Evolutionary conservation across 23 red algal species (phyloP), one percentile per base, ranked within the genome.

Genomic region (Pyropia haitanensis): DNA sequence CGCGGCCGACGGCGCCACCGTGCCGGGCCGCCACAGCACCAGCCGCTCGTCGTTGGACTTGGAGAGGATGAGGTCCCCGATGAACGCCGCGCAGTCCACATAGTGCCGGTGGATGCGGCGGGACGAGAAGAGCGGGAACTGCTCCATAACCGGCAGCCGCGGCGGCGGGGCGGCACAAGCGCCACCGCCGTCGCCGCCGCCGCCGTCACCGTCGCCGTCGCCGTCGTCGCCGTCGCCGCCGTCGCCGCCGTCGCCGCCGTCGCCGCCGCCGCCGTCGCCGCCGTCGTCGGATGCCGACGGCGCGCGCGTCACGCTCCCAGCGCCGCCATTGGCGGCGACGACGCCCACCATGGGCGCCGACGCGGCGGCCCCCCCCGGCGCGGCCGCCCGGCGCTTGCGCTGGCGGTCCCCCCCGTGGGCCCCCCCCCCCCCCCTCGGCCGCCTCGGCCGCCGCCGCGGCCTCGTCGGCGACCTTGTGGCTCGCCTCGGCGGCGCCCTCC

Each of bases 31-130:
- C 90, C 90, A 95, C 33, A 95, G 34, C 34, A 95, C 68, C 67
- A 95, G 66, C 63, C 82, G 69, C 64, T 88, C 79, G 61, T 87
- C 77, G 25, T 81, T 73, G 16, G 82, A 84, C 58, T 95, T 95
- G 67, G 81, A 88, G 14, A 95, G 44, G 18, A 95, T 69, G 9
- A 95, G 55, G 61, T 95, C 78, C 14, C 90, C 90, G 18, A 95
- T 65, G 67, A 72, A 95, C 68, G 58, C 73, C 18, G 76, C 90
- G 56, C 90, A 95, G 64, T 95, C 90, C 6, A 95, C 82, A 60
- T 87, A 95, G 71, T 95, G 81, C n/a, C 75, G 73, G 71, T 95
- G 90, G 13, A 95, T 75, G 33, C 81, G 67, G 29, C 71, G 76
- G 3, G 69, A 77, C 18, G 70, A 65, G 55, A 82, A 88, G 21